Conservation (phyloP, 208 protist genomes). For the Wallacemonas sp. region DNA sequence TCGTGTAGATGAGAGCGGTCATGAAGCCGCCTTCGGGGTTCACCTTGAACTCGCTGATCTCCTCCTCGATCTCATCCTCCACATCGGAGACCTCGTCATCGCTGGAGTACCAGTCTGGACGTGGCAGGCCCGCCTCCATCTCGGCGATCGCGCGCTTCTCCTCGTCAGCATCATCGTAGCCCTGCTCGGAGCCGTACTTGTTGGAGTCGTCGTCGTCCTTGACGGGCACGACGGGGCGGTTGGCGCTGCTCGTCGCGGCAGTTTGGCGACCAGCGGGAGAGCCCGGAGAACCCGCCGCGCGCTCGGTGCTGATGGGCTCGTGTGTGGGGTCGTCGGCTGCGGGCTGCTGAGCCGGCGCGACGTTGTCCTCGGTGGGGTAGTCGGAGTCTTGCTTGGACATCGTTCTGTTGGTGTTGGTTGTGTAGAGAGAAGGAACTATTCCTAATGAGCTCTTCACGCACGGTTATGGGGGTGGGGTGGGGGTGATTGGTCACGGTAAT, state of each 20-base stretch:
- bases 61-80: constrained; percentile 20
- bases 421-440: background rate
- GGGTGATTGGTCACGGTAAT: background rate
- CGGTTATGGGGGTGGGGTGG: too few species aligned
- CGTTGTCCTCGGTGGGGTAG: constrained; percentile 26
- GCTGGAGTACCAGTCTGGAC: constrained; percentile 54
- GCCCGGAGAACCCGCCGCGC: background rate
- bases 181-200: constrained; percentile 20
- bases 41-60: constrained; percentile 33
- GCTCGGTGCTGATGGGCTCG: constrained; percentile 2
- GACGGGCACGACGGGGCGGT: background rate
- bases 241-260: constrained; percentile 10
- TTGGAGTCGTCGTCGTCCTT: constrained; percentile 15
- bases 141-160: constrained; percentile 31
- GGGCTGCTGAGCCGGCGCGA: constrained; percentile 28
- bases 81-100: constrained; percentile 31
- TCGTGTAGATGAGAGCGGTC: constrained; percentile 30
- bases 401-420: background rate
- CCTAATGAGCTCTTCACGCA: too few species aligned
- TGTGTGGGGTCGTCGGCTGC: background rate
- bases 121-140: constrained; percentile 41
- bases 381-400: constrained; percentile 9
- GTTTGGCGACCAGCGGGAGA: background rate
- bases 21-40: constrained; percentile 28
- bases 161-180: constrained; percentile 24